Evolutionary conservation across 257 asterid genomes (phyloP).

Genomic region (Sherardia arvensis): DNA sequence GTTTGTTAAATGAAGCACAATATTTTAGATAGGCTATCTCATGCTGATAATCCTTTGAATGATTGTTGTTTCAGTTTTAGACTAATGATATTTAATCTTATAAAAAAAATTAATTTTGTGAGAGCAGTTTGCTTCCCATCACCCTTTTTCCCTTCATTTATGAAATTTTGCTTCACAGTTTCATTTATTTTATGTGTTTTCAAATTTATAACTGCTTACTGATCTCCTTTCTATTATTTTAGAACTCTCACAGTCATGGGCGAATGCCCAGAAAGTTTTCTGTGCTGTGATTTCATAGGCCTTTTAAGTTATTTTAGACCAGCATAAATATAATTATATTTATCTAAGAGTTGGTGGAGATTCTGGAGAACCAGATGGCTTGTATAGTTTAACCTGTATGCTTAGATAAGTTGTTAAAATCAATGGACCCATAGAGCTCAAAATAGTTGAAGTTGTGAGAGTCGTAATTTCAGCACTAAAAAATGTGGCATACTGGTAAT

Average conservation of each 20-base stretch:
- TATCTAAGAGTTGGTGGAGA: background rate
- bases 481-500: background rate
- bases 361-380: background rate
- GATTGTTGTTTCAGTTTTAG: background rate
- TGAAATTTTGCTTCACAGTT: too few species aligned
- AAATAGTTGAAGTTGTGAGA: background rate
- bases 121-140: background rate
- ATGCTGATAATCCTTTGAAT: background rate
- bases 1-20: constrained; percentile 19
- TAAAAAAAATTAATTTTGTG: background rate
- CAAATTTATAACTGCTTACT: background rate
- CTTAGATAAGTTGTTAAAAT: background rate
- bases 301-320: background rate
- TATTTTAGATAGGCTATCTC: background rate
- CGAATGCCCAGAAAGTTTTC: background rate
- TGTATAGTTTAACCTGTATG: too few species aligned
- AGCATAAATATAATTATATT: background rate
- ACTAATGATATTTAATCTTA: background rate
- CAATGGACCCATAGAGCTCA: background rate
- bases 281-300: background rate
- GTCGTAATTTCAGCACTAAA: background rate
- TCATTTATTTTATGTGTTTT: background rate
- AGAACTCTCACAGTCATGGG: background rate
- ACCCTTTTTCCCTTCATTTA: background rate
- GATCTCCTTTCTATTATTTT: background rate